Conservation (phyloP, 2,329 filamentous ascomycete species). For the Dissoconium aciculare region DNA sequence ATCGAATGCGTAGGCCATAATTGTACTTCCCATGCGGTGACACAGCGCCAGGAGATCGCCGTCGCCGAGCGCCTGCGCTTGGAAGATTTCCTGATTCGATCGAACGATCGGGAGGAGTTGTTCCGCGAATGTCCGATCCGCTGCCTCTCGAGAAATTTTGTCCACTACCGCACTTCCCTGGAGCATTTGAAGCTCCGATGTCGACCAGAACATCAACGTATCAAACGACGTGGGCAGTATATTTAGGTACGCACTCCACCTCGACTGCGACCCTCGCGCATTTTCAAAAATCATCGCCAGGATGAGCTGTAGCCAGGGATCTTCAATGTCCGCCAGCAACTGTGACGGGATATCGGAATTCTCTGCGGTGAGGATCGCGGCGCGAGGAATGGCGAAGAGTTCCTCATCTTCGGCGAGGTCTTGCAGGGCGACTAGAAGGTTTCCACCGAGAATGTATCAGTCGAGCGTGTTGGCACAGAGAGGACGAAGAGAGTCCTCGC, state of each 20-base stretch:
- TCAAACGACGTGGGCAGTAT: conserved; percentile 60
- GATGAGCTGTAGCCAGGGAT: conserved; percentile 46
- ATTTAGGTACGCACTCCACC: conserved; percentile 65
- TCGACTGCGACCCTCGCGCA: conserved; percentile 43
- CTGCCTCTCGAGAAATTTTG: conserved; percentile 61
- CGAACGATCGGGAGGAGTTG: conserved; percentile 40
- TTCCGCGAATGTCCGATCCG: conserved; percentile 53
- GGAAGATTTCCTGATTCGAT: conserved; percentile 25
- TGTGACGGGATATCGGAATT: conserved; percentile 50
- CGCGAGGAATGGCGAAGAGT: conserved; percentile 65
- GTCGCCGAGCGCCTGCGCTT: conserved; percentile 25
- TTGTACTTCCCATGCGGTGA: conserved; percentile 71
- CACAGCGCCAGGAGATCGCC: conserved; percentile 41
- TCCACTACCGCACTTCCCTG: conserved; percentile 61
- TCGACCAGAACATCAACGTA: conserved; percentile 81
- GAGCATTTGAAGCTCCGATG: conserved; percentile 53
- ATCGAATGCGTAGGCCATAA: conserved; percentile 90
- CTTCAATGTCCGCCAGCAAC: conserved; percentile 21
- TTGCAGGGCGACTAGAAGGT: conserved; percentile 46
- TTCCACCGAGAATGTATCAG: conserved; percentile 3
- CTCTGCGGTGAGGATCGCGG: conserved; percentile 53
- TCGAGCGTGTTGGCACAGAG: not conserved
- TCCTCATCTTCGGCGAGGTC: conserved; percentile 61
- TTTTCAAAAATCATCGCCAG: conserved; percentile 68
- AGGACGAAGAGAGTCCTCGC: conserved; percentile 3